Conservation (phyloP, 352 stramenopile species). For the Thraustotheca clavata region DNA sequence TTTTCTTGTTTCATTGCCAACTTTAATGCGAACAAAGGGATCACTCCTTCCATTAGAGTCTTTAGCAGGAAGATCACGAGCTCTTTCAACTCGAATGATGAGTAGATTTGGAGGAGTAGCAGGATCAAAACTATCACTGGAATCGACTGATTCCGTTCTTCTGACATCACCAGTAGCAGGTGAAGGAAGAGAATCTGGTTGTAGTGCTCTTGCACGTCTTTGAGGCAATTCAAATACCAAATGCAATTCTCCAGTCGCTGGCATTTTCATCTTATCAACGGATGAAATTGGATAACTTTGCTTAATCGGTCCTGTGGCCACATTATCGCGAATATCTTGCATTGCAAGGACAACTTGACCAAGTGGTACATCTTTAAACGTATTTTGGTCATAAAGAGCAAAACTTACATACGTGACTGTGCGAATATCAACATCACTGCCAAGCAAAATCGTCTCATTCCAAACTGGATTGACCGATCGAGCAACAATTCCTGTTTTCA, state of each 20-base stretch:
- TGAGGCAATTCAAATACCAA: neutral
- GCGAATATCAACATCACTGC: slow-evolving; percentile 53
- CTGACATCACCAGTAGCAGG: neutral
- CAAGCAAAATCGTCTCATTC: slow-evolving; percentile 55
- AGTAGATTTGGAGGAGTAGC: neutral
- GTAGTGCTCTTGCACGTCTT: neutral
- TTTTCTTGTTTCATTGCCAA: slow-evolving; percentile 49
- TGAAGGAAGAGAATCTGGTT: neutral
- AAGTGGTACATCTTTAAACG: slow-evolving; percentile 12
- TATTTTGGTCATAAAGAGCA: slow-evolving; percentile 43
- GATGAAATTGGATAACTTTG: neutral
- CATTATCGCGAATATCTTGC: slow-evolving; percentile 3
- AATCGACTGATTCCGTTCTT: neutral
- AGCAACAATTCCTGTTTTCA: slow-evolving; percentile 57
- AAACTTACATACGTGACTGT: slow-evolving; percentile 52
- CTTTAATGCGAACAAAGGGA: slow-evolving; percentile 55
- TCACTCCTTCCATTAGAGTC: slow-evolving; percentile 22
- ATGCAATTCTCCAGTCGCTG: slow-evolving; percentile 4
- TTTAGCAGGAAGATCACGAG: neutral
- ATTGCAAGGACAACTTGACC: slow-evolving; percentile 5
- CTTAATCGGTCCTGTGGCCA: neutral
- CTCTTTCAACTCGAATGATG: neutral
- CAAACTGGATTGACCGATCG: slow-evolving; percentile 55
- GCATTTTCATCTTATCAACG: slow-evolving; percentile 8
- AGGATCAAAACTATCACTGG: neutral